Evolutionary conservation across 2,329 filamentous ascomycete species (phyloP), one percentile per base, ranked within the genome.

Genomic region (Stylonectria norvegica): DNA sequence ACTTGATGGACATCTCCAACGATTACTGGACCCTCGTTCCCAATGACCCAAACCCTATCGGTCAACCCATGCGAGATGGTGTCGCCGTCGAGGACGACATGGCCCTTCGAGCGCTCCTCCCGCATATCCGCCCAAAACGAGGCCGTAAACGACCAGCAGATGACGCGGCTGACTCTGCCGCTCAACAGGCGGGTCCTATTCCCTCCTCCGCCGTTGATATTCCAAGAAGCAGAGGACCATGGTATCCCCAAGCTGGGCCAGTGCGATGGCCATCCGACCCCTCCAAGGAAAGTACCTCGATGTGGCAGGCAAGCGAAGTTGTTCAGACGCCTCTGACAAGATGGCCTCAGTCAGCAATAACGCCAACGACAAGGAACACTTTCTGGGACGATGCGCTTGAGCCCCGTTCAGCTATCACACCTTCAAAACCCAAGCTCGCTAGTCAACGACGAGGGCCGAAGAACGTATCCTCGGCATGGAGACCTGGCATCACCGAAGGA

Each of bases 391-490:
- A 78, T n/a, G 46, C 67, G 3, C 44, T 60, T 33, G 84, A 88
- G 48, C 85, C 86, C 8, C 81, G 75, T 34, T 89, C 88, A 1
- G 86, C 86, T 4, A 71, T 86, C n/a, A 86, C 83, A 4, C 81
- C 84, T 1, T 79, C 76, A 37, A 82, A 73, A 47, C 64, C 67
- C 3, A 72, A 76, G 43, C 63, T 71, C 14, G 37, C 56, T 3
- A 41, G 49, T 9, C 63, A 62, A 40, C 78, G 87, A 4, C 86
- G 94, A 60, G 89, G 89, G 0, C 86, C 89, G 1, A 80, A 80
- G 57, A 89, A 87, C 5, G 88, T 95, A 0, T 95, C 89, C 1
- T 95, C 89, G 8, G 90, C 90, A 1, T 96, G 90, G 90, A 81
- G 85, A 40, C 80, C 80, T 48, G 79, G 76, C 43, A 78, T 78